Percentiles rank a stretch among this genome's conserved stretches.
Evolutionary conservation across 345 rosid species (phyloP).

Genomic region (Eucalyptus grandis): DNA sequence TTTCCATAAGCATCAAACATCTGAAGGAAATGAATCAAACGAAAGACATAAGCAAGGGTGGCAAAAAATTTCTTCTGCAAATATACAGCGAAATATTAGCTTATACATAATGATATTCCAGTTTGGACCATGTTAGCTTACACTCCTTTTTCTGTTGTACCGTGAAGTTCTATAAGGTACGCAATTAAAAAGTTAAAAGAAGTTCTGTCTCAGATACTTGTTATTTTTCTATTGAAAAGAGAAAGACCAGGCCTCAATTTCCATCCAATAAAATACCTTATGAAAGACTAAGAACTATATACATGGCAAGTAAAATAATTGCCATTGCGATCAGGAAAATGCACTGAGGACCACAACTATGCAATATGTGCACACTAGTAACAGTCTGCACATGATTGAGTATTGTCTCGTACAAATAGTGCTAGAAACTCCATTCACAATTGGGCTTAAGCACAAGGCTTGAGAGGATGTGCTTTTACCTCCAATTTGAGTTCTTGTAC

Average conservation of each 20-base stretch:
- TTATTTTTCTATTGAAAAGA: background rate
- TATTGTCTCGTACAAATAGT: background rate
- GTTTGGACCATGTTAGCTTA: background rate
- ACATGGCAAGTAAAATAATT: background rate
- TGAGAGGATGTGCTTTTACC: conserved; percentile 19
- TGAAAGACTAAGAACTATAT: background rate
- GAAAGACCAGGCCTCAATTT: background rate
- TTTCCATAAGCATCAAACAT: conserved; percentile 45
- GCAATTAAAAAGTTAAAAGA: background rate
- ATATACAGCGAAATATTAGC: background rate
- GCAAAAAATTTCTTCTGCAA: background rate
- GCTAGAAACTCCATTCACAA: background rate
- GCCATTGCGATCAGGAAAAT: background rate
- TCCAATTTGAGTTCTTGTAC: conserved; percentile 34
- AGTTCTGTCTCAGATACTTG: background rate
- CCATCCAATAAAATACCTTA: background rate
- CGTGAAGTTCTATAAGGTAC: background rate
- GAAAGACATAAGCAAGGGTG: background rate
- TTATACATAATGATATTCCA: background rate
- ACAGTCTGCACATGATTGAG: background rate
- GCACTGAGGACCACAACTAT: background rate
- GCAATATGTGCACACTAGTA: background rate
- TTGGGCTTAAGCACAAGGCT: background rate
- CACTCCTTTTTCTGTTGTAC: background rate
- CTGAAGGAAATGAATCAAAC: conserved; percentile 5